Evolutionary conservation across 352 stramenopile genomes (phyloP).

Genomic region (Phytophthora vignae): DNA sequence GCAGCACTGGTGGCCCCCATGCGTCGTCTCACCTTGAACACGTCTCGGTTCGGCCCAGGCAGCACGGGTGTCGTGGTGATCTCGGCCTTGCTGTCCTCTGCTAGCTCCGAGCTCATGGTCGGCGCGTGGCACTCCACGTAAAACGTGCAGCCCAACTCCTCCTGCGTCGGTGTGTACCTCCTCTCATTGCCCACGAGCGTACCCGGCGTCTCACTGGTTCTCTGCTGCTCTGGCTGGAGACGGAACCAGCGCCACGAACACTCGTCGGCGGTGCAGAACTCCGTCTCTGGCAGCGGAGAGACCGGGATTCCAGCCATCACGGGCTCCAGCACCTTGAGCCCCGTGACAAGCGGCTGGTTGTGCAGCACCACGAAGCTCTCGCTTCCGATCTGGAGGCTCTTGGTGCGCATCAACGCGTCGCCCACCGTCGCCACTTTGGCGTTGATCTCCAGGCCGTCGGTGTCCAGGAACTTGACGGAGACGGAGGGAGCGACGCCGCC

Average conservation of each 20-base stretch:
- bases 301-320: constrained; percentile 59
- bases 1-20: constrained; percentile 24
- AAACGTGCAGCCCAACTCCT: constrained; percentile 58
- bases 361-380: constrained; percentile 56
- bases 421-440: constrained; percentile 44
- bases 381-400: constrained; percentile 50
- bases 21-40: constrained; percentile 54
- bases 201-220: neutral
- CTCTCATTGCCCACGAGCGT: constrained; percentile 30
- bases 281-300: constrained; percentile 53
- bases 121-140: constrained; percentile 66
- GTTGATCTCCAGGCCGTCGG: constrained; percentile 40
- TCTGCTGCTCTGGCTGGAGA: constrained; percentile 20
- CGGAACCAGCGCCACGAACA: constrained; percentile 75
- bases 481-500: constrained; percentile 28
- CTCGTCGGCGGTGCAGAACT: constrained; percentile 71
- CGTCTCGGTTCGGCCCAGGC: constrained; percentile 54
- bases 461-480: constrained; percentile 56
- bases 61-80: constrained; percentile 49
- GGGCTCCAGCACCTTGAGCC: constrained; percentile 54
- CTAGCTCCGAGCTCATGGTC: constrained; percentile 36
- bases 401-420: constrained; percentile 55
- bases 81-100: constrained; percentile 44
- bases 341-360: constrained; percentile 70
- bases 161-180: constrained; percentile 49